Evolutionary conservation across 192 early-diverging fungal species (phyloP).

Genomic region (Coemansia nantahalensis): DNA sequence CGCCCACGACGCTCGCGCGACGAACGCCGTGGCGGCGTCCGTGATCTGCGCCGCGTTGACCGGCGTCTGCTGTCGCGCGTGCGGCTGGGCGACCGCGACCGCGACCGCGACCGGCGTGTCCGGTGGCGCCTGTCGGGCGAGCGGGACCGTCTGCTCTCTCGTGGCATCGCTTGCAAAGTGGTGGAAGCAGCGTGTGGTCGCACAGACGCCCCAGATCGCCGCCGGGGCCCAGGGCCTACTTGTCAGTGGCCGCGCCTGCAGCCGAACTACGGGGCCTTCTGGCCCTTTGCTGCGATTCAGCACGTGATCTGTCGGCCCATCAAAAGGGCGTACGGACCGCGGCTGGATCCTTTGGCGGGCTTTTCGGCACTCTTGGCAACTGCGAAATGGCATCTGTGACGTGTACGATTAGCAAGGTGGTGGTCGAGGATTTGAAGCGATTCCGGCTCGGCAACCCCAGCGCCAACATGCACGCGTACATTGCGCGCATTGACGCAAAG

Average conservation of each 20-base stretch:
- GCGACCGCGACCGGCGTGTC: conserved; percentile 14
- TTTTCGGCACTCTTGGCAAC: neutral
- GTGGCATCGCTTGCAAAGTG: conserved; percentile 12
- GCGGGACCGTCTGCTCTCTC: conserved; percentile 22
- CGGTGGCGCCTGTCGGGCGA: conserved; percentile 10
- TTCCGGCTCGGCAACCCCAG: conserved; percentile 22
- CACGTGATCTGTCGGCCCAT: too few relatives aligned
- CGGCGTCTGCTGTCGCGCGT: too few relatives aligned
- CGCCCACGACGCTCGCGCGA: conserved; percentile 21
- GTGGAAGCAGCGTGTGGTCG: neutral
- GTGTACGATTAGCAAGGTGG: conserved; percentile 12
- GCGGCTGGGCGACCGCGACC: conserved; percentile 33
- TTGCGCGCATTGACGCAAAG: conserved; percentile 56
- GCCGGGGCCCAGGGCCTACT: too few relatives aligned
- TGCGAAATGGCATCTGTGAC: conserved; percentile 18
- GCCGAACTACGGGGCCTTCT: too few relatives aligned
- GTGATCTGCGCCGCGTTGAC: conserved; percentile 1
- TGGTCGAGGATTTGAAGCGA: conserved; percentile 21
- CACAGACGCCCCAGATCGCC: neutral
- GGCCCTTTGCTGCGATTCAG: too few relatives aligned
- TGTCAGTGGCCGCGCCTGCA: too few relatives aligned
- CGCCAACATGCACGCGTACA: conserved; percentile 17
- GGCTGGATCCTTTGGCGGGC: neutral
- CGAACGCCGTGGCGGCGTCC: conserved; percentile 7
- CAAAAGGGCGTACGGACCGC: too few relatives aligned